Base-by-base conservation (phyloP, 2,329 filamentous ascomycete genomes). In the Pestalotiopsis sp. region DNA sequence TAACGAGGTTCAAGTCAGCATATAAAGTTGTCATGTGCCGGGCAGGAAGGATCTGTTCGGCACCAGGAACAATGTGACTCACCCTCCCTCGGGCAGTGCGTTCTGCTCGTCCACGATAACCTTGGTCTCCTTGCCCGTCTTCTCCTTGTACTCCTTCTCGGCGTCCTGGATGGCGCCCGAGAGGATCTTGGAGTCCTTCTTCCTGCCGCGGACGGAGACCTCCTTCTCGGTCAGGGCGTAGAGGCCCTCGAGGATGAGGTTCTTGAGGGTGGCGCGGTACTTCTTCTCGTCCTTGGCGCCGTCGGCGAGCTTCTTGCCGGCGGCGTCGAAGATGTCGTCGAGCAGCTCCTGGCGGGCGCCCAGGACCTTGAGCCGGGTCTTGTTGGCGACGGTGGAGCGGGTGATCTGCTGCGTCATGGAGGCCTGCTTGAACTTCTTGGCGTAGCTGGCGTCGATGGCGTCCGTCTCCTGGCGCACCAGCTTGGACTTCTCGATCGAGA, bases 391-490 rank as follows among this genome's bases (percentile, higher is more conserved):
- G 71, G 95, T 98, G 72, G 95, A 98, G 79, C 93, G 93, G 73
- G 95, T 97, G 85, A 98, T 98, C 86, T 99, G 96, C 88, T 98
- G 96, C 72, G 94, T 95, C 93, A 98, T 97, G 86, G 92, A 90
- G 77, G 96, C 95, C 84, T 97, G 93, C 88, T 98, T 99, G 90
- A 97, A 97, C 87, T 98, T 98, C 90, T 97, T 98, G 85, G 95
- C 93, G 88, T 98, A 99, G 76, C 92, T 86, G 73, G 87, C 86
- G 85, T 99, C 96, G 86, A 99, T 98, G 82, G 94, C 85, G 78
- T 94, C 90, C 66, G 93, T 98, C 85, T 98, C 96, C 84, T 97
- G 91, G 80, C 94, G 95, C 76, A 98, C 96, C 64, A 99, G 93
- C 87, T 97, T 98, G 77, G 95, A 96, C 86, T 99, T 99, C 82